phyloP scores from a whole-genome alignment of 352 stramenopile species.

The Blastocystis sp. region DNA sequence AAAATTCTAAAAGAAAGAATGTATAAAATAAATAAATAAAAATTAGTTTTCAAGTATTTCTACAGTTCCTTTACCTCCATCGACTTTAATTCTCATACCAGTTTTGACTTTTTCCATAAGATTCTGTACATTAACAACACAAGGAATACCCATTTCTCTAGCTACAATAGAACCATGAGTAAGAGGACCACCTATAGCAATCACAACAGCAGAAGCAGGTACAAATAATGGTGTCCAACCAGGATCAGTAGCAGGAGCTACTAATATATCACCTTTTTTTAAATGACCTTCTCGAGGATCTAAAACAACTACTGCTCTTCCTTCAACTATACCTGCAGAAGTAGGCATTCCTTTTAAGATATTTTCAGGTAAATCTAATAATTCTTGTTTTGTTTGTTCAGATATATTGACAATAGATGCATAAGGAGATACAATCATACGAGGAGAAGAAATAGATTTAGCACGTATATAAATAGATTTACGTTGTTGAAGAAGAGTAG shows the following conservation, averaged over 20 bases:
- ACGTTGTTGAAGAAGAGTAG: neutral
- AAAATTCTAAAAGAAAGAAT: too few species aligned
- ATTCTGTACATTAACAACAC: constrained; percentile 19
- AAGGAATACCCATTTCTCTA: constrained; percentile 41
- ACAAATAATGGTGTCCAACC: constrained; percentile 40
- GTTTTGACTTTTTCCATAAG: constrained; percentile 36
- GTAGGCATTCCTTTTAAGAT: constrained; percentile 2
- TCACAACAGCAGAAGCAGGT: constrained; percentile 28
- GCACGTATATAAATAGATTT: neutral
- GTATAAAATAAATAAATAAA: too few species aligned
- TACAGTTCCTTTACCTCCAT: constrained; percentile 35
- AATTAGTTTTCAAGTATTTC: constrained; percentile 36
- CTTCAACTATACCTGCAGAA: constrained; percentile 9
- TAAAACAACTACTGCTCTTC: constrained; percentile 4
- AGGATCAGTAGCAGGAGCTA: constrained; percentile 34
- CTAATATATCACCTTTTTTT: constrained; percentile 37
- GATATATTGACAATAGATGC: constrained; percentile 2
- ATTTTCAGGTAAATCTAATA: neutral
- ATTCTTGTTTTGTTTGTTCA: neutral
- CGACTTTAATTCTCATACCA: constrained; percentile 37
- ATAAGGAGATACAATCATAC: constrained; percentile 8
- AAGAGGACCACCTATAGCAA: constrained; percentile 40
- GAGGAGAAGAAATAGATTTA: neutral
- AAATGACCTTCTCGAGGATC: constrained; percentile 2
- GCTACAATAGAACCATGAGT: constrained; percentile 40